Base-by-base conservation (phyloP, 2,329 filamentous ascomycete species). In the Dryadomyces sulphureus region DNA sequence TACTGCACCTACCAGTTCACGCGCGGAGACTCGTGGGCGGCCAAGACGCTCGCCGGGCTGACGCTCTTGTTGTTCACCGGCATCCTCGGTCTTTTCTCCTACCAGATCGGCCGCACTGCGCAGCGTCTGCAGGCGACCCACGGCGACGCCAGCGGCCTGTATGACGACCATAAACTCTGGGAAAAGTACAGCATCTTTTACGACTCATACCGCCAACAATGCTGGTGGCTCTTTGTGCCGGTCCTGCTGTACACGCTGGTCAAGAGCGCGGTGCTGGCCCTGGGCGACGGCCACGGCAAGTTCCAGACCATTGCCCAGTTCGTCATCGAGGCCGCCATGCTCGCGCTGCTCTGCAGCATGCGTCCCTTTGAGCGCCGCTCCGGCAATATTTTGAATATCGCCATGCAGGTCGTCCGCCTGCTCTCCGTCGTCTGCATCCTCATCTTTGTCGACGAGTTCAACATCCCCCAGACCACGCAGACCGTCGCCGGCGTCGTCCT, bases 1-100 rank as follows among this genome's bases (percentile, higher is more conserved):
- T 96, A 94, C 65, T 96, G 90, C 61, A 76, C 98, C 51, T 96
- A 90, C 63, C 92, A 98, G 60, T 94, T 96, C 63, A 92, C 83
- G 1, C 75, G 81, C 38, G 89, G 90, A 49, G 92, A 96, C 62
- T 96, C 90, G 0, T 95, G 89, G 89, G 87, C 83, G 7, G 89
- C 88, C 40, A 92, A 93, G 62, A 54, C 74, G 0, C 77, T 96
- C 22, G 92, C 92, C 16, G 90, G 72, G 49, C 66, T 94, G 17
- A 94, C 88, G 0, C 73, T 96, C 2, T 77, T 63, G 2, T 57
- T 89, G 5, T 96, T 96, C 60, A 95, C 90, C 0, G 77, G 64
- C 16, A 62, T 95, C 34, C 68, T 98, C n/a, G 73, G 59, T 7
- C 93, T 84, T 64, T 96, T 95, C 62, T 80, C 77, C 1, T 87